These are phyloP conservation scores for Lasiodiplodia sp. DNA, from an alignment of 2,329 filamentous ascomycete species.

Conservation along the genomic window DNA sequence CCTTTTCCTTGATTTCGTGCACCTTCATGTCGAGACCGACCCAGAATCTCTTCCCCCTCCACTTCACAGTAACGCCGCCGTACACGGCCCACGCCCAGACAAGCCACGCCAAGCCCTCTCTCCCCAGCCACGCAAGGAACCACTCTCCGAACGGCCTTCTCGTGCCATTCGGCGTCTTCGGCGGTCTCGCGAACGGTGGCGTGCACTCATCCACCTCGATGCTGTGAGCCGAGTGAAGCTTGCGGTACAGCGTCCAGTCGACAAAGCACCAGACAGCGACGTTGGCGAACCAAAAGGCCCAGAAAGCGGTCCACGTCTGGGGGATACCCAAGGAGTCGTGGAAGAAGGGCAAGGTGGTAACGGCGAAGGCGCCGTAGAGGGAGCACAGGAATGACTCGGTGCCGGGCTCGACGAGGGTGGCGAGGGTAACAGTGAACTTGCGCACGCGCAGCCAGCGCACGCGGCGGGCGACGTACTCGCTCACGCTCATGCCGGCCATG, in stretches of 20 bases:
- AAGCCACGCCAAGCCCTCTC: slow-evolving; percentile 82
- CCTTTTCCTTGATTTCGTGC: slow-evolving; percentile 57
- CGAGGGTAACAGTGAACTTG: slow-evolving; percentile 90
- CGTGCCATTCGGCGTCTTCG: slow-evolving; percentile 51
- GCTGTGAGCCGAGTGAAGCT: slow-evolving; percentile 75
- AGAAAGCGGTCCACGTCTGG: slow-evolving; percentile 73
- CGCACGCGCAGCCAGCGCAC: slow-evolving; percentile 91
- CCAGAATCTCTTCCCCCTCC: slow-evolving; percentile 83
- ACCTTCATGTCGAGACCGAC: slow-evolving; percentile 88
- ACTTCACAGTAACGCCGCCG: slow-evolving; percentile 85
- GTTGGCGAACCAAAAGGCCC: slow-evolving; percentile 69
- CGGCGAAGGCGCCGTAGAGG: slow-evolving; percentile 77
- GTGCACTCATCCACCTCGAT: slow-evolving; percentile 76
- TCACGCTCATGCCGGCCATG: slow-evolving; percentile 79
- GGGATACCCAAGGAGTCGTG: slow-evolving; percentile 60
- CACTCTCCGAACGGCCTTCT: slow-evolving; percentile 71
- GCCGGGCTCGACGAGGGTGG: slow-evolving; percentile 90
- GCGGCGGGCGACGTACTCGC: slow-evolving; percentile 79
- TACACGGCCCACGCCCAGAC: slow-evolving; percentile 92
- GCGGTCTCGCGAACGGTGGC: slow-evolving; percentile 71
- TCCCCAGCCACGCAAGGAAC: slow-evolving; percentile 82
- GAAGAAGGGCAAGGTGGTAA: slow-evolving; percentile 76
- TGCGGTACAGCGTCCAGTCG: slow-evolving; percentile 76
- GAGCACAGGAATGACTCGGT: slow-evolving; percentile 89
- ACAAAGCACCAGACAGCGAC: slow-evolving; percentile 75